Evolutionary conservation across 805 yeast genomes (phyloP).

Genomic region (Nakazawaea wyomingensis): DNA sequence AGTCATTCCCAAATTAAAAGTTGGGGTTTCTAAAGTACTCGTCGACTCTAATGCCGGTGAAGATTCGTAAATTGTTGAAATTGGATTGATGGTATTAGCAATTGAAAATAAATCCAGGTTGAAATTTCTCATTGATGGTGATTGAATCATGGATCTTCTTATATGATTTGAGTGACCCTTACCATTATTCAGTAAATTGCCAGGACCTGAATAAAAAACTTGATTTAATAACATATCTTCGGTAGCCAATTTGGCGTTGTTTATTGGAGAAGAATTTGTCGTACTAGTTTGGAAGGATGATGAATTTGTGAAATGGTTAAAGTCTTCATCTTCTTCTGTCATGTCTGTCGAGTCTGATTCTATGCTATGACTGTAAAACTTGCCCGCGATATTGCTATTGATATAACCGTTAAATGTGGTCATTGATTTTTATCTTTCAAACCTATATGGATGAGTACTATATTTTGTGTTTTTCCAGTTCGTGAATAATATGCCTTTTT

Average conservation of each 20-base stretch:
- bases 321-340: slow-evolving; percentile 29
- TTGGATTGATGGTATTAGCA: neutral
- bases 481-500: no score
- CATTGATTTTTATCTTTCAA: neutral
- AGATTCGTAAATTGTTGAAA: slow-evolving; percentile 1
- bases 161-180: slow-evolving; percentile 25
- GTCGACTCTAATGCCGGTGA: neutral
- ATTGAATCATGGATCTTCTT: slow-evolving; percentile 26
- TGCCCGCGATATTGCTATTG: neutral
- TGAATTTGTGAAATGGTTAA: slow-evolving; percentile 25
- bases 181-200: slow-evolving; percentile 1
- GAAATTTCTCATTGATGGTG: slow-evolving; percentile 27
- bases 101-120: slow-evolving; percentile 9
- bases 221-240: slow-evolving; percentile 15
- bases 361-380: slow-evolving; percentile 9
- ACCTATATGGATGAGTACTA: neutral
- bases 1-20: slow-evolving; percentile 25
- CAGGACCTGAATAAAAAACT: slow-evolving; percentile 11
- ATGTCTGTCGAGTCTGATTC: slow-evolving; percentile 21
- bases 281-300: slow-evolving; percentile 34
- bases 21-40: slow-evolving; percentile 23
- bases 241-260: neutral
- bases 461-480: no score
- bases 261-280: slow-evolving; percentile 20
- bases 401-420: slow-evolving; percentile 3